phyloP scores from a whole-genome alignment of 192 early-diverging fungal species.

The Funneliformis geosporum region DNA sequence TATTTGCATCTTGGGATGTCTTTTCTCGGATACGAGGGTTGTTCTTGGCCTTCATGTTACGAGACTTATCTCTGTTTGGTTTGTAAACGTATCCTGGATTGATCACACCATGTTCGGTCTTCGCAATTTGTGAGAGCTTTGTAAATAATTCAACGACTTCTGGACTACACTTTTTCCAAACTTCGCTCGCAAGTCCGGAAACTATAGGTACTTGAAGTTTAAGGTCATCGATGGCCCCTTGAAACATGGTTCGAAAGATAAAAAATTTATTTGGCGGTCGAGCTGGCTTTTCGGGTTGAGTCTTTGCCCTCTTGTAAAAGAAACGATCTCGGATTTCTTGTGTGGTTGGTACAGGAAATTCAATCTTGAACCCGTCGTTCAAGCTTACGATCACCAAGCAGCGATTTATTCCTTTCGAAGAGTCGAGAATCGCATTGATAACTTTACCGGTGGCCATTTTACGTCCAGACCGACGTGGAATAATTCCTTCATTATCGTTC shows the following conservation, averaged over 20 bases:
- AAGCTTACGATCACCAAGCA: background rate
- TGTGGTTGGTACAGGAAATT: constrained; percentile 26
- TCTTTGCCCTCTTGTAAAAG: constrained; percentile 30
- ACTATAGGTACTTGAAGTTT: constrained; percentile 34
- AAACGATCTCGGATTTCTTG: constrained; percentile 31
- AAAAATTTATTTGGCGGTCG: constrained; percentile 33
- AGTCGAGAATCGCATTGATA: background rate
- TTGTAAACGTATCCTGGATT: constrained; percentile 33
- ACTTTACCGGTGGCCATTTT: background rate
- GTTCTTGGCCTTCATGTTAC: background rate
- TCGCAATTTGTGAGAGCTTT: constrained; percentile 20
- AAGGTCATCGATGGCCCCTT: constrained; percentile 19
- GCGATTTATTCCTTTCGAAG: background rate
- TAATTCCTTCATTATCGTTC: background rate
- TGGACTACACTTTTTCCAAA: constrained; percentile 24
- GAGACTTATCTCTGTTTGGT: constrained; percentile 1
- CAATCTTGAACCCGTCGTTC: background rate
- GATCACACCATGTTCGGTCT: constrained; percentile 25
- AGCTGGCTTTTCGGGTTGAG: constrained; percentile 22
- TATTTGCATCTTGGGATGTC: background rate
- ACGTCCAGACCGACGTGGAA: background rate
- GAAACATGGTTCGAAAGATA: constrained; percentile 31
- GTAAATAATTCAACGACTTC: constrained; percentile 28
- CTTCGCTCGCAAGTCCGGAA: constrained; percentile 25
- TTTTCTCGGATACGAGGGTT: background rate